Percentiles rank a stretch among this genome's conserved stretches.
Evolutionary conservation across 2,329 filamentous ascomycete species (phyloP).

Genomic region (Cryphonectria carpinicola): DNA sequence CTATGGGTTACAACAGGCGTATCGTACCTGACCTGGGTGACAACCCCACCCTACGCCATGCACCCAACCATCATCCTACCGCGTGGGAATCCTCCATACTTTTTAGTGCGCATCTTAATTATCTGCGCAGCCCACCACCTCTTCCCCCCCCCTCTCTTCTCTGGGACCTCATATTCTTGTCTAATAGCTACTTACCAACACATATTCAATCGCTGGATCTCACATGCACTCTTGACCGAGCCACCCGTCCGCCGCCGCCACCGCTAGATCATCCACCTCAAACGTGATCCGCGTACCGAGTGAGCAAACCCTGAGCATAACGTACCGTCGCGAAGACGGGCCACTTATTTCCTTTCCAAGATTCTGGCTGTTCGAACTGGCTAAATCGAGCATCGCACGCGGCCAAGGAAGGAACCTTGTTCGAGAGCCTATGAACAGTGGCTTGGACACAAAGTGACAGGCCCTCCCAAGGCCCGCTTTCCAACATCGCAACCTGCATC

Average conservation of each 20-base stretch:
- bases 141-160: not conserved
- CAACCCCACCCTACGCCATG: not conserved
- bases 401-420: constrained; percentile 2
- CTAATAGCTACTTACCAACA: not conserved
- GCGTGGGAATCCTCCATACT: not conserved
- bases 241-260: not conserved
- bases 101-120: not conserved
- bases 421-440: not conserved
- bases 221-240: not conserved
- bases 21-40: not conserved
- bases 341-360: not conserved
- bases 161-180: not conserved
- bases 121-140: not conserved
- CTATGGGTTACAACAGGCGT: not conserved
- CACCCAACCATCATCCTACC: not conserved
- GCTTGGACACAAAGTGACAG: not conserved
- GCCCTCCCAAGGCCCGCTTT: not conserved
- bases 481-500: not conserved
- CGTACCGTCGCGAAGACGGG: not conserved
- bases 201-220: not conserved
- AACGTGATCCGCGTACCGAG: not conserved
- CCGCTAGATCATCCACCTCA: not conserved
- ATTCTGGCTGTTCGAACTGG: not conserved
- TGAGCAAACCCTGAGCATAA: not conserved
- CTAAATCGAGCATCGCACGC: not conserved